Base-by-base conservation (phyloP, 805 yeast genomes). In the Starmerella cellae region DNA sequence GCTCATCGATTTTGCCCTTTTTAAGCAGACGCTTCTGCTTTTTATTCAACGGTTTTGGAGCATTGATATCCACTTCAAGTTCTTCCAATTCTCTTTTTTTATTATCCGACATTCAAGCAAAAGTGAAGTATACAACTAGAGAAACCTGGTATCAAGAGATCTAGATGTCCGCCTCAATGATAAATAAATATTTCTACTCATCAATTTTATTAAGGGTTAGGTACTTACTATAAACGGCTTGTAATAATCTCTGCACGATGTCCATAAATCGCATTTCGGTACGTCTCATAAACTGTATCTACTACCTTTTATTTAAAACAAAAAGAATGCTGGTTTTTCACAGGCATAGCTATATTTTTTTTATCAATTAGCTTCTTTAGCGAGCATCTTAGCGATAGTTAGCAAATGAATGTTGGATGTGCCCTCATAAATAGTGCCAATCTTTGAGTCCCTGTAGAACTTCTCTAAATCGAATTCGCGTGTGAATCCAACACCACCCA, bases 21-120 rank as follows among this genome's bases (percentile, higher is more conserved):
- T 91, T 88, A 51, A 81, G 63, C 51, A 77, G 65, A 64, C 97
- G 79, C 55, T 80, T 79, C 61, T 88, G 95, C 60, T 91, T 88
- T 61, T 83, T 87, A 11, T 95, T 85, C 38, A 87, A 66, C 1
- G 98, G 96, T 13, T 80, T 73, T 5, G 83, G 76, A 37, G 75
- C 80, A 2, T 54, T 51, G 35, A 66, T 50, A 44, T 67, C 66
- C 29, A 66, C 60, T 46, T 64, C 70, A 16, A 66, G 48, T 35
- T 65, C 70, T 22, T 62, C 67, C 8, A 54, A 35, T n/a, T 55
- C 59, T 23, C 53, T 45, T 27, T 55, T 52, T 16, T 43, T n/a
- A n/a, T n/a, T n/a, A n/a, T n/a, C n/a, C n/a, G n/a, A n/a, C n/a
- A n/a, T n/a, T n/a, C n/a, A n/a, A n/a, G n/a, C n/a, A n/a, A n/a